Evolutionary conservation across 208 protist genomes (phyloP).

Genomic region (Leishmania mexicana): DNA sequence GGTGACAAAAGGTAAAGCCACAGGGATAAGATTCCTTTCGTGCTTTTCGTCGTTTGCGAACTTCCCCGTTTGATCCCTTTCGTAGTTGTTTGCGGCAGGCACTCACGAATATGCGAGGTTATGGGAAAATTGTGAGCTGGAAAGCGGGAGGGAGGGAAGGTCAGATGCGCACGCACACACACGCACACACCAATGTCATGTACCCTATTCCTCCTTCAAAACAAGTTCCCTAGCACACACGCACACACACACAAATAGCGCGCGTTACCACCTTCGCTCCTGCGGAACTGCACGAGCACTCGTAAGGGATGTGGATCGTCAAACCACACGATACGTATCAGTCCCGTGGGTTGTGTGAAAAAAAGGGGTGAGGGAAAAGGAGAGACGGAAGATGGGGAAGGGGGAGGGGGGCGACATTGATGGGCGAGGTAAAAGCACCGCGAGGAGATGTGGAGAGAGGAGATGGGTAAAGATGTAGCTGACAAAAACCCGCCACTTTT

Average conservation of each 20-base stretch:
- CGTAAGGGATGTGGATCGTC: not conserved
- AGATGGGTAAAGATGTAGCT: not conserved
- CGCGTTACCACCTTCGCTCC: not conserved
- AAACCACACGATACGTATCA: not conserved
- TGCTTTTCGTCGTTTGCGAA: not conserved
- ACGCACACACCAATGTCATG: not conserved
- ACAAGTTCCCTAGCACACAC: not conserved
- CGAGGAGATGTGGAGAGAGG: not conserved
- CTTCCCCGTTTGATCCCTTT: not conserved
- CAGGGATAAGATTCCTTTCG: not conserved
- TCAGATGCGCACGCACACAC: not conserved
- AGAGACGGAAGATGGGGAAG: not conserved
- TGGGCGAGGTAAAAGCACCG: not conserved
- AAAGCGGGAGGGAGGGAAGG: not conserved
- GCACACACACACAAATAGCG: not conserved
- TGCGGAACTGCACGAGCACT: conserved; percentile 2
- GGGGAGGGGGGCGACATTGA: not conserved
- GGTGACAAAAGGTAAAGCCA: not conserved
- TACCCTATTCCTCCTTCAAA: not conserved
- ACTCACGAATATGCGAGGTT: not conserved
- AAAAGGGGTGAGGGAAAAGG: not conserved
- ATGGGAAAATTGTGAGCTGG: not conserved
- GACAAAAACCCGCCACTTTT: not conserved
- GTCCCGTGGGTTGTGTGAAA: not conserved
- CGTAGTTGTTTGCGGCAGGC: no score